Conservation (phyloP, 2,329 filamentous ascomycete genomes). For the Calonectria henricotiae region DNA sequence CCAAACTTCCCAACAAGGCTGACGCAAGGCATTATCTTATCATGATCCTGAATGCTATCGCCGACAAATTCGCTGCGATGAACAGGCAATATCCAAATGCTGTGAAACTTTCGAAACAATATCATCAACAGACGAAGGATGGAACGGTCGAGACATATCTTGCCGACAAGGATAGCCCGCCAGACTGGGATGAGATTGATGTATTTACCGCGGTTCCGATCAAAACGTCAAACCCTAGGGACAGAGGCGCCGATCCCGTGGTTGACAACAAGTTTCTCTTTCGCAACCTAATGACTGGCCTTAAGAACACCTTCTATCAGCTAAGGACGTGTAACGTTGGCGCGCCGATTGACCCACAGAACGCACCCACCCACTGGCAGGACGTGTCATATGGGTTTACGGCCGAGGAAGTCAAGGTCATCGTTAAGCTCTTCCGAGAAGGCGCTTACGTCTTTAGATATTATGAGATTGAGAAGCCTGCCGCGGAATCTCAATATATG, state of each 20-base stretch:
- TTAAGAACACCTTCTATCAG: constrained; percentile 98
- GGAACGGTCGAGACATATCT: constrained; percentile 82
- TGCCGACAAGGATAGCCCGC: constrained; percentile 83
- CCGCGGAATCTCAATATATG: constrained; percentile 80
- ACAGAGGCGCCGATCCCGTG: constrained; percentile 91
- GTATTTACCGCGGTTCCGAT: constrained; percentile 98
- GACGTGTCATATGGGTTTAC: constrained; percentile 98
- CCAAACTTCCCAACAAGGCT: constrained; percentile 91
- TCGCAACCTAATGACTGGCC: constrained; percentile 93
- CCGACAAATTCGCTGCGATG: constrained; percentile 98
- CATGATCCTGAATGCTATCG: constrained; percentile 97
- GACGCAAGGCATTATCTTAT: constrained; percentile 96
- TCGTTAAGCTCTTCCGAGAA: constrained; percentile 97
- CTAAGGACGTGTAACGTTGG: constrained; percentile 89
- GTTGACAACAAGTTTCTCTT: constrained; percentile 98
- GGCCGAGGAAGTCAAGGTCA: constrained; percentile 95
- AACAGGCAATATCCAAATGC: constrained; percentile 96
- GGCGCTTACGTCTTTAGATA: constrained; percentile 97
- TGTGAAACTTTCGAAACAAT: constrained; percentile 89
- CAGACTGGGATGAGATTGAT: constrained; percentile 98
- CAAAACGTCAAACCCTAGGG: constrained; percentile 92
- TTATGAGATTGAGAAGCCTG: constrained; percentile 89
- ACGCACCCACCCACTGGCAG: constrained; percentile 90
- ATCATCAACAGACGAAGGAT: constrained; percentile 78
- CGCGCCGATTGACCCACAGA: constrained; percentile 80